These are phyloP conservation scores for Metarhizium robertsii DNA, from an alignment of 2,329 filamentous ascomycete genomes.

Conservation along the genomic window DNA sequence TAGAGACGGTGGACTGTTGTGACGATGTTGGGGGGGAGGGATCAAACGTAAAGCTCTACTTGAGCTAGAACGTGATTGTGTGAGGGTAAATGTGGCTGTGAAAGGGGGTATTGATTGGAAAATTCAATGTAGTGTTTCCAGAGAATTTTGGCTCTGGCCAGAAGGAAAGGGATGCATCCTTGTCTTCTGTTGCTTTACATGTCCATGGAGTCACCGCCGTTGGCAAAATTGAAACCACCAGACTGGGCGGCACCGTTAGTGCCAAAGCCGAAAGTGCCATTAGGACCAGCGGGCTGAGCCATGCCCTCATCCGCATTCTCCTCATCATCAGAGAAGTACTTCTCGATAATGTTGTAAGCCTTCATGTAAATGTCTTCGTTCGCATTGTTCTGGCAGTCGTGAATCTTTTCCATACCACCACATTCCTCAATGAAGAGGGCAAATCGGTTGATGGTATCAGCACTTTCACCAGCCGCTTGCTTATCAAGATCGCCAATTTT, in stretches of 20 bases:
- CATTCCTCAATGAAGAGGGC: conserved; percentile 98
- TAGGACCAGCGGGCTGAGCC: conserved; percentile 58
- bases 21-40: conserved; percentile 21
- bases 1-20: conserved; percentile 21
- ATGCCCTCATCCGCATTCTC: conserved; percentile 79
- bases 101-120: conserved; percentile 4
- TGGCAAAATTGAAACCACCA: conserved; percentile 91
- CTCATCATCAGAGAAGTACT: conserved; percentile 99
- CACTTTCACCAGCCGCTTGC: conserved; percentile 67
- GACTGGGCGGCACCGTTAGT: conserved; percentile 53
- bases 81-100: conserved; percentile 10
- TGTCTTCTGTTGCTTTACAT: conserved; percentile 37
- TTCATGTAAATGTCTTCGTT: conserved; percentile 99
- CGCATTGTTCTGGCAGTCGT: conserved; percentile 99
- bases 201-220: conserved; percentile 55
- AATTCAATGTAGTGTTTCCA: neutral
- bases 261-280: conserved; percentile 74
- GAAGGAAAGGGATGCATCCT: neutral
- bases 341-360: conserved; percentile 99
- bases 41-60: conserved; percentile 13
- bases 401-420: conserved; percentile 99
- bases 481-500: conserved; percentile 99
- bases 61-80: conserved; percentile 13
- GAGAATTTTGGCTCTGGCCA: neutral
- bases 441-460: conserved; percentile 86